These are phyloP conservation scores for Petrea volubilis DNA, from an alignment of 257 asterid genomes.

Conservation along the genomic window DNA sequence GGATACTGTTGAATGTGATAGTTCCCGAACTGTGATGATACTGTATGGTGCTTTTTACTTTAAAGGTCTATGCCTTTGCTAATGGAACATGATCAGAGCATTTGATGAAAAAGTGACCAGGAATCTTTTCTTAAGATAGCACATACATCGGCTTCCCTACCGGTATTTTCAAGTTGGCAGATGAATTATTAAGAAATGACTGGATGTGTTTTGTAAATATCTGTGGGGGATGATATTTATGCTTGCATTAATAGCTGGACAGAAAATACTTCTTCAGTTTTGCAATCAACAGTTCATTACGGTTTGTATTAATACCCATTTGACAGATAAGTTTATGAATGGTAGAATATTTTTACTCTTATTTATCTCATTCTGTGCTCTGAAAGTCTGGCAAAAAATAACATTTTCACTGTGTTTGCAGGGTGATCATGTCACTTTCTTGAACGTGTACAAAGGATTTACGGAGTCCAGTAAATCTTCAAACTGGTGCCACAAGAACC, in stretches of 20 bases:
- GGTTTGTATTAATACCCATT: not conserved
- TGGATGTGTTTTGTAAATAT: not conserved
- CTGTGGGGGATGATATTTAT: not conserved
- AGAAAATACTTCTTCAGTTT: no score
- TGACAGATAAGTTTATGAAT: not conserved
- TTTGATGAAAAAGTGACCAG: not conserved
- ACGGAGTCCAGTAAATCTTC: conserved; percentile 78
- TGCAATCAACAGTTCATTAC: no score
- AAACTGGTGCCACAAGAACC: conserved; percentile 95
- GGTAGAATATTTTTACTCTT: not conserved
- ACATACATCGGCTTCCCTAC: not conserved
- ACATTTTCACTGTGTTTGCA: conserved; percentile 37
- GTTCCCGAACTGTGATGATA: not conserved
- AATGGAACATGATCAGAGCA: not conserved
- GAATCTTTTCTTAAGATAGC: not conserved
- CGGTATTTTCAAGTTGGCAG: not conserved
- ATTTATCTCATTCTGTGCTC: not conserved
- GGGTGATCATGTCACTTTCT: conserved; percentile 95
- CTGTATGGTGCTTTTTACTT: not conserved
- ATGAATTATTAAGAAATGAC: not conserved
- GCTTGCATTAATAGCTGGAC: not conserved
- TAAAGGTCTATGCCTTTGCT: not conserved
- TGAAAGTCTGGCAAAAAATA: conserved; percentile 5
- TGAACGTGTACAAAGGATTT: conserved; percentile 91
- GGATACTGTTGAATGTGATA: not conserved